phyloP scores from a whole-genome alignment of 2,329 filamentous ascomycete species.

The Anisogramma anomala region DNA sequence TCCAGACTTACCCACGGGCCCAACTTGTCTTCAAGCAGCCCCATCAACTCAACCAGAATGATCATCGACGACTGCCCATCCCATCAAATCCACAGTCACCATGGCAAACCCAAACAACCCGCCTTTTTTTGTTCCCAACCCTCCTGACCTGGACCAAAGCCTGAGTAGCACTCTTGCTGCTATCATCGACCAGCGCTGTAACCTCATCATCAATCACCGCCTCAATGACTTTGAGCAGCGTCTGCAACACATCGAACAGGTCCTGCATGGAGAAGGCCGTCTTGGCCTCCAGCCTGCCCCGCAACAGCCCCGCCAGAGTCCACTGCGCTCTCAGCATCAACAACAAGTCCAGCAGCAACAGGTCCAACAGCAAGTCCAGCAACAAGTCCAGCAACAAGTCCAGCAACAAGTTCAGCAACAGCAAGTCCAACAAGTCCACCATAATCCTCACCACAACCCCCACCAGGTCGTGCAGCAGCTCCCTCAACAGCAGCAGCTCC shows the following conservation, averaged over 20 bases:
- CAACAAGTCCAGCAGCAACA: conserved; percentile 4
- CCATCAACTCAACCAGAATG: conserved; percentile 4
- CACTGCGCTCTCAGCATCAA: conserved; percentile 9
- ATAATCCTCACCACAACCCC: background rate
- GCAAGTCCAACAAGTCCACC: conserved; percentile 4
- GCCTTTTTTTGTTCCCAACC: conserved; percentile 12
- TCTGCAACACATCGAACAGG: conserved; percentile 8
- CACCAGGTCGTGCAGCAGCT: conserved; percentile 3
- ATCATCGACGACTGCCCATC: background rate
- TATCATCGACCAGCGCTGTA: conserved; percentile 14
- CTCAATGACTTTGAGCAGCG: conserved; percentile 13
- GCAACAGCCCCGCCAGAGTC: conserved; percentile 11
- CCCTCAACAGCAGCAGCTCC: conserved; percentile 6
- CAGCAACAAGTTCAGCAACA: conserved; percentile 11
- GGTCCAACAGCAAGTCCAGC: conserved; percentile 9
- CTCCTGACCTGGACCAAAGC: conserved; percentile 9
- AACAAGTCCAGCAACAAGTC: conserved; percentile 7
- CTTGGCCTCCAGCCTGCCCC: background rate
- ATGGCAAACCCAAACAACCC: conserved; percentile 13
- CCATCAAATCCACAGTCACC: background rate
- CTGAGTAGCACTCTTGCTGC: conserved; percentile 13
- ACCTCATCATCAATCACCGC: conserved; percentile 11
- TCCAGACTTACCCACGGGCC: background rate
- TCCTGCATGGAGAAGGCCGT: conserved; percentile 12
- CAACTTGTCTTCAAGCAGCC: conserved; percentile 13